These are phyloP conservation scores for Gaertneriomyces sp. DNA, from an alignment of 192 early-diverging fungal species.

Conservation along the genomic window DNA sequence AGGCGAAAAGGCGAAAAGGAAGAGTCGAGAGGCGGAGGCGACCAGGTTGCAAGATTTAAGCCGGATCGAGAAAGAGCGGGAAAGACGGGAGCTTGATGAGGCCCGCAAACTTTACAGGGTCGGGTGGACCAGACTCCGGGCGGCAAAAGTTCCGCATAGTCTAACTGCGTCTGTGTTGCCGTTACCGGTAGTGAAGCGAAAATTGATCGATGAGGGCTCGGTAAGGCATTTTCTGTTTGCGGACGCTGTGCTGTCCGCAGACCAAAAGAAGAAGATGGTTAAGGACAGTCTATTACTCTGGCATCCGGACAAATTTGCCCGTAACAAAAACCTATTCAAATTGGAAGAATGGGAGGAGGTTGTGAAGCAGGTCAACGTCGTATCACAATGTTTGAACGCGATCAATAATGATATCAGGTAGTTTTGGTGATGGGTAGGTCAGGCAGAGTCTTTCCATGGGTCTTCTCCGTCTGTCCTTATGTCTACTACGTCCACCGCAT, in stretches of 20 bases:
- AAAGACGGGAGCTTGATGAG: slow-evolving; percentile 8
- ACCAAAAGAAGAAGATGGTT: slow-evolving; percentile 21
- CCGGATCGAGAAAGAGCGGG: slow-evolving; percentile 2
- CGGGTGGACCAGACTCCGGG: slow-evolving; percentile 7
- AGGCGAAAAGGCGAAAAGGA: background rate
- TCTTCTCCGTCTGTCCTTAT: too few relatives aligned
- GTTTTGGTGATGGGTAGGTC: too few relatives aligned
- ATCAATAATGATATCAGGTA: slow-evolving; percentile 5
- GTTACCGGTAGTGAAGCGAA: background rate
- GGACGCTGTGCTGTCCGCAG: slow-evolving; percentile 4
- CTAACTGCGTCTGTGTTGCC: slow-evolving; percentile 7
- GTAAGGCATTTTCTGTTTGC: slow-evolving; percentile 14
- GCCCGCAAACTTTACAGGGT: slow-evolving; percentile 3
- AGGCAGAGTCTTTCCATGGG: too few relatives aligned
- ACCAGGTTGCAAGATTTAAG: background rate
- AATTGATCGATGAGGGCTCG: background rate
- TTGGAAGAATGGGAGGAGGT: slow-evolving; percentile 8
- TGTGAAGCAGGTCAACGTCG: background rate
- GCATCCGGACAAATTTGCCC: slow-evolving; percentile 28
- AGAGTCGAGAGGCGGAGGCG: background rate
- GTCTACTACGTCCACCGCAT: too few relatives aligned
- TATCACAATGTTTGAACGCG: slow-evolving; percentile 16
- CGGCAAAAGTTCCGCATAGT: background rate
- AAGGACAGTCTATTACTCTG: slow-evolving; percentile 21
- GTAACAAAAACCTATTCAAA: slow-evolving; percentile 2